Evolutionary conservation across 352 stramenopile genomes (phyloP), one percentile per base, ranked within the genome.

Genomic region (Phytophthora aleatoria): DNA sequence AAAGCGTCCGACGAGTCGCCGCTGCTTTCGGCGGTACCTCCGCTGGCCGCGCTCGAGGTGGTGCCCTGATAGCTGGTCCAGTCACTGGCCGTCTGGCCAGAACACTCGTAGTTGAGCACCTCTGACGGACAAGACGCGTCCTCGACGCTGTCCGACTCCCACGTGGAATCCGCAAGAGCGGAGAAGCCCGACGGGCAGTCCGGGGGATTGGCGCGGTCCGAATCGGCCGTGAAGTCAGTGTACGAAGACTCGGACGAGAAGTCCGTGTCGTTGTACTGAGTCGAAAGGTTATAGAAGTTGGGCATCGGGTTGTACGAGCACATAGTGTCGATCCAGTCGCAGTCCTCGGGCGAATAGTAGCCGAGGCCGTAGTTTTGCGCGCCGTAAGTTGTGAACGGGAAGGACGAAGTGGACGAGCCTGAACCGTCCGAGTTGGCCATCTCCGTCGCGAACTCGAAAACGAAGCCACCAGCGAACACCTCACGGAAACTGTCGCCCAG

Each of bases 321-420:
- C 42, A 67, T 24, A 0, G 68, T 76, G 28, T 55, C 71, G 0
- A 58, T 52, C 60, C 92, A 79, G 50, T 96, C 80, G 51, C 89
- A 96, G 58, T 85, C 55, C 11, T 67, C 76, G 11, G 89, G 89
- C 10, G 73, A 76, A 54, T 87, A 96, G 74, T 94, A 97, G 5
- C 90, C 90, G 0, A 97, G 70, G 2, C 90, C 90, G 53, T 96
- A 97, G 64, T 95, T 94, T 61, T 92, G 76, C 9, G 73, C 66
- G 3, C 83, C 86, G 48, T 80, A 96, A 5, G 44, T 55, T 47
- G 77, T 92, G 65, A 96, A 96, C 26, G 88, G 86, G 65, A 87
- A 95, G 58, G 75, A 52, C 13, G 83, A 79, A 8, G 62, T 50
- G 20, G 64, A 60, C 41, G 62, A 69, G 5, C 62, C 62, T 6